Evolutionary conservation across 148 eudicot genomes (phyloP), one percentile per base, ranked within the genome.

Genomic region (Mesembryanthemum crystallinum): DNA sequence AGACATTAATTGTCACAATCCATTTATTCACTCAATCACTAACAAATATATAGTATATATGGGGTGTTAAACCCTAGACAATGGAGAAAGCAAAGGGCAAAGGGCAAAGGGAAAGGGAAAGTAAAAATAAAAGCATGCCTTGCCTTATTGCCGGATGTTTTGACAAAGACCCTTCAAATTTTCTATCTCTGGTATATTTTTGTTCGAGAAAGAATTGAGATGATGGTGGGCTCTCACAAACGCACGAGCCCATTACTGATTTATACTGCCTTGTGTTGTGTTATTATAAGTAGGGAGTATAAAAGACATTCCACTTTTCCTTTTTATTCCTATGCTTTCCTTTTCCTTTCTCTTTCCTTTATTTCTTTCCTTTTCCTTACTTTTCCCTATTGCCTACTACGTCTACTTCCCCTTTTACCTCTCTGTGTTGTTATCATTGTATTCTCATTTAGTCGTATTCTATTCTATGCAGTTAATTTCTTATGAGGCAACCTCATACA

Each of bases 21-120:
- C n/a, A 7, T 21, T 21, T 23, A 21, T 21, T 57, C 61, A n/a
- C n/a, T 18, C 18, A n/a, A 3, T 57, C 58, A 1, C 5, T 12
- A 2, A 20, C 5, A 12, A 1, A 52, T 15, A 27, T 0, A 28
- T 47, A 15, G n/a, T 30, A 55, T 64, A 55, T 20, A 29, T 15
- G 3, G 21, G 79, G 83, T 81, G 80, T 47, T 59, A 76, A 77
- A 76, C 80, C 83, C 83, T 76, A 81, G 80, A 81, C 73, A 81
- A 60, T 81, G 83, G 80, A 74, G 73, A 64, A 35, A 69, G 32
- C 1, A 57, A 18, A 24, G n/a, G n/a, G 39, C 45, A 54, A 8
- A 51, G 61, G 61, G 54, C 24, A 33, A 51, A 65, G 30, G 13
- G n/a, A n/a, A n/a, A n/a, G n/a, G n/a, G n/a, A n/a, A n/a, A n/a